These are phyloP conservation scores for Metschnikowia hibisci DNA, from an alignment of 805 yeast genomes.

Conservation along the genomic window DNA sequence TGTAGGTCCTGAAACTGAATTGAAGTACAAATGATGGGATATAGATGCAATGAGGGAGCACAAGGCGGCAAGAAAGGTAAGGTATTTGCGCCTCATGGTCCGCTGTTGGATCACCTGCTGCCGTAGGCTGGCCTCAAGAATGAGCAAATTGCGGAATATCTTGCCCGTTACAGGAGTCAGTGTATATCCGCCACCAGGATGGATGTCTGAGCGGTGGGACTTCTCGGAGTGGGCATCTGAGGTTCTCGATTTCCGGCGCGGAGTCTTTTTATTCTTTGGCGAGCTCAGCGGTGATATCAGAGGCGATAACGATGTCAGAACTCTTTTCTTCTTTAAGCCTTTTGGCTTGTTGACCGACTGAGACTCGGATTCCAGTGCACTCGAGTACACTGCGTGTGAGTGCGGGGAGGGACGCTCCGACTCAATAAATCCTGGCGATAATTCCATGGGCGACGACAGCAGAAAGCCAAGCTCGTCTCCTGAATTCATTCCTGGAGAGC, in stretches of 20 bases:
- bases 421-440: background rate
- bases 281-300: slow-evolving; percentile 4
- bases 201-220: slow-evolving; percentile 15
- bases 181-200: slow-evolving; percentile 18
- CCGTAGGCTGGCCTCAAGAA: slow-evolving; percentile 81
- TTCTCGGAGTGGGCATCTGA: slow-evolving; percentile 16
- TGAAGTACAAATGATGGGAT: slow-evolving; percentile 35
- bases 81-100: slow-evolving; percentile 57
- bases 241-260: slow-evolving; percentile 15
- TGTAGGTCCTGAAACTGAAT: slow-evolving; percentile 19
- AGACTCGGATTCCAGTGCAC: slow-evolving; percentile 19
- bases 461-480: background rate
- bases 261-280: slow-evolving; percentile 7
- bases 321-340: slow-evolving; percentile 4
- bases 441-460: background rate
- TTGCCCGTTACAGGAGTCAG: slow-evolving; percentile 54
- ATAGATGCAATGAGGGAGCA: slow-evolving; percentile 40
- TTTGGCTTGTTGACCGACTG: slow-evolving; percentile 8
- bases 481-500: background rate
- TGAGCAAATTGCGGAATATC: slow-evolving; percentile 75
- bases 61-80: slow-evolving; percentile 45
- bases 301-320: background rate
- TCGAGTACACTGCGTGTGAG: slow-evolving; percentile 14
- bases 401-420: background rate
- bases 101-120: slow-evolving; percentile 75